Base-by-base conservation (phyloP, 192 early-diverging fungal genomes). In the Endogone sp. region DNA sequence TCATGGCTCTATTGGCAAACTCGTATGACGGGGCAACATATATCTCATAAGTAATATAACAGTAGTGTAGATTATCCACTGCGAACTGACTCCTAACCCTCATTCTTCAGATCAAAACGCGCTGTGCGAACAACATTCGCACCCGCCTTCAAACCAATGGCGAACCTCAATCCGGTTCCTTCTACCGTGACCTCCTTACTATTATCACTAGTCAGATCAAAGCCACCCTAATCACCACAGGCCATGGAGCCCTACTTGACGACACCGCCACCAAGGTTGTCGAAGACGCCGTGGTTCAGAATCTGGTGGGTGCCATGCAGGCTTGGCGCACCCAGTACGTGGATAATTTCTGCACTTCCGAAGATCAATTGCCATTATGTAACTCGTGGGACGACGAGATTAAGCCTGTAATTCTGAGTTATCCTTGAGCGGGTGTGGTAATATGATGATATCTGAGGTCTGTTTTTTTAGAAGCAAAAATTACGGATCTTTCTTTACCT, bases 371-470 rank as follows among this genome's bases (percentile, higher is more conserved):
- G 22, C 49, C 63, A 2, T 24, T 71, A 9, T 79, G 77, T 32
- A 63, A 69, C 62, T 62, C 72, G 26, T 79, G 77, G 77, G 72
- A 74, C 44, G 64, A 68, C 44, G 63, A 71, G 26, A 79, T 79
- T 21, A 79, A 71, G 27, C 21, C 44, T 3, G 57, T 71, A 20
- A 79, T 79, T 37, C 61, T 79, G 21, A 62, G 57, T 29, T 79
- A 69, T 68, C 77, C 77, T 66, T 79, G 62, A 69, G 71, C 30
- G n/a, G n/a, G n/a, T 56, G 55, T n/a, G n/a, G n/a, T n/a, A n/a
- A n/a, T n/a, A n/a, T n/a, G n/a, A n/a, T n/a, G n/a, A n/a, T n/a
- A n/a, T n/a, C n/a, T n/a, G n/a, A n/a, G n/a, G n/a, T n/a, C n/a
- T n/a, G n/a, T n/a, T n/a, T n/a, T n/a, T n/a, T n/a, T n/a, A n/a